phyloP scores from a whole-genome alignment of 1,139 yeast species.

The Yamadazyma dendronema region DNA sequence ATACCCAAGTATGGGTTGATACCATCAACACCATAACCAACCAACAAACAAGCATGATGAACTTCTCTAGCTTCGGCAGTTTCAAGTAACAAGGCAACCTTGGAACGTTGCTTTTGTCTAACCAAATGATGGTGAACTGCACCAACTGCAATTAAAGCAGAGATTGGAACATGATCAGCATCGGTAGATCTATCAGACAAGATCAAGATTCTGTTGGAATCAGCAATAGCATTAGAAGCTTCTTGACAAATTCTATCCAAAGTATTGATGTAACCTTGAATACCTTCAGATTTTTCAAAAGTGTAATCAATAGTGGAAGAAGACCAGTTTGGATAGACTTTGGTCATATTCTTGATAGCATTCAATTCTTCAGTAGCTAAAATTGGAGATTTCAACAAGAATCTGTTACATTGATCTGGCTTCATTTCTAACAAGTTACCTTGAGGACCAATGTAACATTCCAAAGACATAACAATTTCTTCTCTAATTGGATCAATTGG shows the following conservation, averaged over 20 bases:
- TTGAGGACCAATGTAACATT: constrained; percentile 96
- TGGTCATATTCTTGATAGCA: constrained; percentile 69
- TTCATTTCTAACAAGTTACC: constrained; percentile 93
- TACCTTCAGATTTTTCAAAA: constrained; percentile 79
- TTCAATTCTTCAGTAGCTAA: constrained; percentile 69
- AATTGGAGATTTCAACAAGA: constrained; percentile 80
- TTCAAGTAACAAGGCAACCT: constrained; percentile 87
- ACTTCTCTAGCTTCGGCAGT: constrained; percentile 98
- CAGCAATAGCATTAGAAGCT: constrained; percentile 82
- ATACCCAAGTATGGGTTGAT: constrained; percentile 90
- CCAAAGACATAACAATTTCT: constrained; percentile 93
- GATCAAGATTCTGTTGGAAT: constrained; percentile 69
- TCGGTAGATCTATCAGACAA: constrained; percentile 69
- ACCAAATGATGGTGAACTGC: constrained; percentile 97
- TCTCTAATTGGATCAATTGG: constrained; percentile 98
- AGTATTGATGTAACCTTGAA: constrained; percentile 79
- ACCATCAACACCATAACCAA: constrained; percentile 98
- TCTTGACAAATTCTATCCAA: constrained; percentile 85
- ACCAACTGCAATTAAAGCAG: constrained; percentile 93
- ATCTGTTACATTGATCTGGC: constrained; percentile 86
- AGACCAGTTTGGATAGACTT: constrained; percentile 84
- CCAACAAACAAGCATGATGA: constrained; percentile 90
- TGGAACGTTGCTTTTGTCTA: constrained; percentile 93
- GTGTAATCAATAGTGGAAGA: constrained; percentile 83
- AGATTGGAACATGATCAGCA: constrained; percentile 68